These are phyloP conservation scores for Inga laurina DNA, from an alignment of 306 rosid species.

Conservation along the genomic window DNA sequence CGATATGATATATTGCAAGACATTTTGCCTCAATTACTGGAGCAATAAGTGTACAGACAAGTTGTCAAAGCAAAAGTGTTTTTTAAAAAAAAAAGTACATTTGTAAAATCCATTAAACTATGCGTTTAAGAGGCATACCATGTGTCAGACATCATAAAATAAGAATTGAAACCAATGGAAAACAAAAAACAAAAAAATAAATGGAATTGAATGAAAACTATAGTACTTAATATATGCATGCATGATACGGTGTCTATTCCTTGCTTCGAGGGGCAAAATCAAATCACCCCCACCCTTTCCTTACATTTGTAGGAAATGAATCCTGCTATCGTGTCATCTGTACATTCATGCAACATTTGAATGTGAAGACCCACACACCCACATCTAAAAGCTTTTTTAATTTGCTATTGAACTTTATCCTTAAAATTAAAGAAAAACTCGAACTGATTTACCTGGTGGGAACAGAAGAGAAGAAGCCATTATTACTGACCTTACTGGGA, in stretches of 20 bases:
- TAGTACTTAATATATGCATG: neutral
- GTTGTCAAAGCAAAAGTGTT: neutral
- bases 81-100: neutral
- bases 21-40: neutral
- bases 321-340: neutral
- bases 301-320: neutral
- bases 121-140: neutral
- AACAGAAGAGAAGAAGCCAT: neutral
- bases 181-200: neutral
- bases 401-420: neutral
- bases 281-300: neutral
- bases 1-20: neutral
- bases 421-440: neutral
- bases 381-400: neutral
- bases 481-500: slow-evolving; percentile 60
- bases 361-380: neutral
- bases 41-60: neutral
- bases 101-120: neutral
- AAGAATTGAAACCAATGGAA: neutral
- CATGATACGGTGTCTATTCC: neutral
- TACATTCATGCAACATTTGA: neutral
- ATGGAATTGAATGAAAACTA: neutral
- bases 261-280: slow-evolving; percentile 10
- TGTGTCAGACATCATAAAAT: neutral
- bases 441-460: neutral